phyloP scores from a whole-genome alignment of 495 filamentous ascomycete species.

The Talaromyces nanjingensis region DNA sequence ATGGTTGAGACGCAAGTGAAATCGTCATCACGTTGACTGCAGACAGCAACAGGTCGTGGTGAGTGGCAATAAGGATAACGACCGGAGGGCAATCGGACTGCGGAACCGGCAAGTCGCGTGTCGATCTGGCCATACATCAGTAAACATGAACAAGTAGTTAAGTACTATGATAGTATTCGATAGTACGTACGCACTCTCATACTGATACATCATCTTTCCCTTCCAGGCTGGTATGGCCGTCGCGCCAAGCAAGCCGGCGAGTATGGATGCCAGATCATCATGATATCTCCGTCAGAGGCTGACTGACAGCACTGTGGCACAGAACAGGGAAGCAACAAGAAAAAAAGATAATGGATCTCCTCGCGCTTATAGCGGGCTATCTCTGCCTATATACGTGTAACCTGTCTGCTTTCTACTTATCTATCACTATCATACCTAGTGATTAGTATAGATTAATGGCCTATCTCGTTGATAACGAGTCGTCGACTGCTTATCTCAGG shows the following conservation, averaged over 20 bases:
- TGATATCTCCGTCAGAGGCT: neutral
- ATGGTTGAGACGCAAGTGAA: neutral
- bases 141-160: neutral
- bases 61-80: neutral
- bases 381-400: neutral
- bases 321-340: neutral
- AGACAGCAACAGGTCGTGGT: neutral
- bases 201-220: neutral
- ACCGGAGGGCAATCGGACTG: conserved; percentile 8
- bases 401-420: neutral
- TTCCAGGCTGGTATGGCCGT: neutral
- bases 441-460: neutral
- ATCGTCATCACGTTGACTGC: neutral
- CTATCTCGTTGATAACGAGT: neutral
- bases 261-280: neutral
- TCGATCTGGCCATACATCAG: conserved; percentile 2
- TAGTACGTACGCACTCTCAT: neutral
- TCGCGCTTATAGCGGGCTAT: conserved; percentile 7
- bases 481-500: neutral
- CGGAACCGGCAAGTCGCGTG: conserved; percentile 8
- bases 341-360: neutral
- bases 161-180: neutral
- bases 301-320: neutral
- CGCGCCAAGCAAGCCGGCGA: neutral
- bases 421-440: neutral